phyloP scores from a whole-genome alignment of 306 rosid species.

The Cucumis hystrix region DNA sequence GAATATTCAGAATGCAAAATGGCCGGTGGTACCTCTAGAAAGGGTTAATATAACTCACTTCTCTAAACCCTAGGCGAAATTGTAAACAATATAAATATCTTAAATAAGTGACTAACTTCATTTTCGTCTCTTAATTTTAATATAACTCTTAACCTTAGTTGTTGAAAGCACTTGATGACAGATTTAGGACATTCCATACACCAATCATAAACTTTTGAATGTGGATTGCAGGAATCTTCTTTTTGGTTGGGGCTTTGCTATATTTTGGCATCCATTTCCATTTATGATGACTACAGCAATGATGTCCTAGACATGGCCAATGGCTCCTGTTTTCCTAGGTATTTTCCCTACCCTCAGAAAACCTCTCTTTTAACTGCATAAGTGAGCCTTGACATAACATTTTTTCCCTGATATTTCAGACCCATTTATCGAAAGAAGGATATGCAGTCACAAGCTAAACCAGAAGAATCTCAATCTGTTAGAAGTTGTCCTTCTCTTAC shows the following conservation, averaged over 20 bases:
- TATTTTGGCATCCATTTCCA: conserved; percentile 57
- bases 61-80: too few species aligned
- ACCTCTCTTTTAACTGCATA: neutral
- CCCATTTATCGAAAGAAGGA: conserved; percentile 6
- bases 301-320: conserved; percentile 87
- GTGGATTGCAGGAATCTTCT: conserved; percentile 52
- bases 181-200: neutral
- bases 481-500: conserved; percentile 35
- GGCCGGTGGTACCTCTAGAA: too few species aligned
- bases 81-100: too few species aligned
- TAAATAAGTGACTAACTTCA: too few species aligned
- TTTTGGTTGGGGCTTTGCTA: conserved; percentile 47
- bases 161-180: too few species aligned
- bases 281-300: conserved; percentile 86
- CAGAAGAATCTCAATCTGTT: conserved; percentile 38
- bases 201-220: neutral
- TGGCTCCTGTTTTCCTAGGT: conserved; percentile 78
- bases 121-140: too few species aligned
- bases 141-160: too few species aligned
- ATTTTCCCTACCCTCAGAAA: neutral
- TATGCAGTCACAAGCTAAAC: conserved; percentile 10
- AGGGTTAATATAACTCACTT: too few species aligned
- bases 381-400: neutral
- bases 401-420: neutral
- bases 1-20: too few species aligned